phyloP scores from a whole-genome alignment of 2,329 filamentous ascomycete genomes.

The Sporothrix pallida region DNA sequence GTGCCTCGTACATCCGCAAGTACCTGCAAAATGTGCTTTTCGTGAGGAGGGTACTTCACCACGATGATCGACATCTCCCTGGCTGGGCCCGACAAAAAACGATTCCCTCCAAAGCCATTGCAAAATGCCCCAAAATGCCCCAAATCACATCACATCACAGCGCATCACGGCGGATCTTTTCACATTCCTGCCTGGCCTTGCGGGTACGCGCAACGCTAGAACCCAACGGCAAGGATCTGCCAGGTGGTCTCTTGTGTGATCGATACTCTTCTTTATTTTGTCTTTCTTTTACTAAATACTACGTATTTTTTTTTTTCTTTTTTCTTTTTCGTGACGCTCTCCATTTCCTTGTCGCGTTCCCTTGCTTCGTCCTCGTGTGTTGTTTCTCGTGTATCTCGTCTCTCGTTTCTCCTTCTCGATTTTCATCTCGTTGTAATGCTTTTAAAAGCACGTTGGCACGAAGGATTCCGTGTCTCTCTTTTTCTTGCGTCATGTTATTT shows the following conservation, averaged over 20 bases:
- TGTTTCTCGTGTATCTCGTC: neutral
- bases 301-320: neutral
- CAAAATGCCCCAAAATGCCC: neutral
- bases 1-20: neutral
- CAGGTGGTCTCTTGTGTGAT: neutral
- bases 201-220: constrained; percentile 10
- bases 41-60: neutral
- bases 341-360: neutral
- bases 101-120: neutral
- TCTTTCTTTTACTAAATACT: neutral
- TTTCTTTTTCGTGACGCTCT: neutral
- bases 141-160: constrained; percentile 7
- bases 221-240: constrained; percentile 9
- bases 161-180: neutral
- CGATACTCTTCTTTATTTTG: neutral
- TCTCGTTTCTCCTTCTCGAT: neutral
- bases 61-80: constrained; percentile 14
- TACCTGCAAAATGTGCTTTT: neutral
- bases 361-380: constrained; percentile 6
- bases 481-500: neutral
- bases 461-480: constrained; percentile 13
- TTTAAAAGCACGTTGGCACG: neutral
- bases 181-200: neutral
- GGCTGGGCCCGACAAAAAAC: neutral
- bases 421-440: neutral